These are phyloP conservation scores for Nigrospora sphaerica DNA, from an alignment of 2,329 filamentous ascomycete genomes.

Conservation along the genomic window DNA sequence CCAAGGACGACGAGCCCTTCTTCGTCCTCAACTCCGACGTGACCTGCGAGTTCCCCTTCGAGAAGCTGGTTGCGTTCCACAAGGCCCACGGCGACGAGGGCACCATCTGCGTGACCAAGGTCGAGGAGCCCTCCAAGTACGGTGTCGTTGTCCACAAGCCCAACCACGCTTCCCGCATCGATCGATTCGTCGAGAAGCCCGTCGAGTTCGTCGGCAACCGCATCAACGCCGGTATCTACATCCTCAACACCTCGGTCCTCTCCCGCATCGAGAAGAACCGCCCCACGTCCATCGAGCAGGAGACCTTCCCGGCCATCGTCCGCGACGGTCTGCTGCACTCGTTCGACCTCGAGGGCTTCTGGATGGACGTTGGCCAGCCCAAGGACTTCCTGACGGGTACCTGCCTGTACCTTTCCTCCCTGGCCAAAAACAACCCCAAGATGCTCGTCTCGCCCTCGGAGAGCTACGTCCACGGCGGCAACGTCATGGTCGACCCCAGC, in stretches of 20 bases:
- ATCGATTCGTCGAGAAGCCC: conserved; percentile 98
- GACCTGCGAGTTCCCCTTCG: conserved; percentile 96
- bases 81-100: conserved; percentile 89
- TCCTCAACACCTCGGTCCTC: conserved; percentile 87
- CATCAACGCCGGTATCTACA: conserved; percentile 98
- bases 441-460: conserved; percentile 67
- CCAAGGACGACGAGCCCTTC: conserved; percentile 90
- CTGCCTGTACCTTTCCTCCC: conserved; percentile 89
- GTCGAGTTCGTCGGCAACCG: conserved; percentile 98
- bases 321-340: conserved; percentile 87
- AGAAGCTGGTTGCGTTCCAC: conserved; percentile 86
- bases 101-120: conserved; percentile 97
- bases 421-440: conserved; percentile 85
- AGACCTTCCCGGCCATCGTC: conserved; percentile 94
- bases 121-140: conserved; percentile 98
- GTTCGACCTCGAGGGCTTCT: conserved; percentile 94
- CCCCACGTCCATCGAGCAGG: conserved; percentile 96
- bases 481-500: conserved; percentile 88
- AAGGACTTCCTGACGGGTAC: conserved; percentile 97
- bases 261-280: conserved; percentile 82
- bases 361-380: conserved; percentile 98
- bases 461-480: conserved; percentile 83
- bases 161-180: conserved; percentile 82
- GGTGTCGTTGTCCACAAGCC: conserved; percentile 98
- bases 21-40: conserved; percentile 98